These are phyloP conservation scores for Colletotrichum falcatum DNA, from an alignment of 2,329 filamentous ascomycete genomes.

Conservation along the genomic window DNA sequence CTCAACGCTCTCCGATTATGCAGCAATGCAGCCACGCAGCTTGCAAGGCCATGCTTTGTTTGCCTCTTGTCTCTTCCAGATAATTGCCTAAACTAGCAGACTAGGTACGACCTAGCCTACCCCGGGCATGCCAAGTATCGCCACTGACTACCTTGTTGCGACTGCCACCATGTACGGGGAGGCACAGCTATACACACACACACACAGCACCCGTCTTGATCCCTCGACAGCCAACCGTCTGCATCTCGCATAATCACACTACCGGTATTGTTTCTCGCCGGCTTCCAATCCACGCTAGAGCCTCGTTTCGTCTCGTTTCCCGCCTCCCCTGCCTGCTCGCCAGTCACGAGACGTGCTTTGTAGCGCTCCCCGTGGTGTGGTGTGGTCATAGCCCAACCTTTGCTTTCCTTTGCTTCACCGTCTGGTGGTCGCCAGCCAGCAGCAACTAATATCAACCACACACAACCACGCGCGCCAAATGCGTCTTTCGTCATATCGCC, in stretches of 20 bases:
- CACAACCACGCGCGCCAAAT: neutral
- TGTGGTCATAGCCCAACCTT: constrained; percentile 14
- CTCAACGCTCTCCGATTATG: constrained; percentile 10
- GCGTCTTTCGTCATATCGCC: constrained; percentile 13
- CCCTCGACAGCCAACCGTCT: constrained; percentile 16
- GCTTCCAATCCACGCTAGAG: constrained; percentile 31
- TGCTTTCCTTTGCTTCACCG: too few relatives aligned
- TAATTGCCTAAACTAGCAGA: too few relatives aligned
- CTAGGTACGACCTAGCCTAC: neutral
- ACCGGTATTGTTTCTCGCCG: constrained; percentile 35
- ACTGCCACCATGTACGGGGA: too few relatives aligned
- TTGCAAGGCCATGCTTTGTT: neutral
- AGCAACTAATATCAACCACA: constrained; percentile 3
- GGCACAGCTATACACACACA: neutral
- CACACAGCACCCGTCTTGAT: constrained; percentile 7
- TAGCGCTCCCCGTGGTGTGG: too few relatives aligned
- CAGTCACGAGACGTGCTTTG: constrained; percentile 6
- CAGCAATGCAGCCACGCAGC: constrained; percentile 7
- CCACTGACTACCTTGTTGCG: neutral
- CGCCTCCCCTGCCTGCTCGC: constrained; percentile 5
- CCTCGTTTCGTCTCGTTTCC: constrained; percentile 31
- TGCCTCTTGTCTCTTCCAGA: neutral
- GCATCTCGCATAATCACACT: constrained; percentile 36
- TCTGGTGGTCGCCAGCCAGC: neutral
- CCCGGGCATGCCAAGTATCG: neutral